These are phyloP conservation scores for Ceriops tagal DNA, from an alignment of 345 rosid species.

Conservation along the genomic window DNA sequence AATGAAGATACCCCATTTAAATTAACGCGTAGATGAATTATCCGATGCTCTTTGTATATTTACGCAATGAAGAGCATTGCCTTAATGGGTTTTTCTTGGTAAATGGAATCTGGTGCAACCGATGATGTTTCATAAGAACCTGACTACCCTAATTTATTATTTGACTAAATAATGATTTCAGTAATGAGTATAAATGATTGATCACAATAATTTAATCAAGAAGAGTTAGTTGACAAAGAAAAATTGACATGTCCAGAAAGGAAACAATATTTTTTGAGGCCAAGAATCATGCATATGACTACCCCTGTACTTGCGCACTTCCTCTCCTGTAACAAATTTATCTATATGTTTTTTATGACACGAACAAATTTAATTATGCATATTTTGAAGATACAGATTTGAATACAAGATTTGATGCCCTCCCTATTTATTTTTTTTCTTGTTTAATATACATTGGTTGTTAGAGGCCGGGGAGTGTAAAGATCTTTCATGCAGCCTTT, in stretches of 20 bases:
- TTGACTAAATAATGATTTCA: not conserved
- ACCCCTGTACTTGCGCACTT: not conserved
- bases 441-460: slow-evolving; percentile 20
- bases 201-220: not conserved
- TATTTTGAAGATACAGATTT: slow-evolving; percentile 11
- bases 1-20: not conserved
- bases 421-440: not conserved
- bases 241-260: not conserved
- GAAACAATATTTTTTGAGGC: slow-evolving; percentile 1
- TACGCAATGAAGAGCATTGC: too few relatives aligned
- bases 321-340: not conserved
- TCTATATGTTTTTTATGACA: not conserved
- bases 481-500: slow-evolving; percentile 16
- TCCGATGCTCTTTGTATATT: not conserved
- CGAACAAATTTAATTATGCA: not conserved
- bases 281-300: slow-evolving; percentile 11
- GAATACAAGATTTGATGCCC: slow-evolving; percentile 27
- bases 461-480: slow-evolving; percentile 23
- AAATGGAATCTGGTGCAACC: not conserved
- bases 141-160: not conserved
- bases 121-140: not conserved
- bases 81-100: too few relatives aligned
- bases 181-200: not conserved
- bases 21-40: not conserved
- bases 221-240: slow-evolving; percentile 6